Evolutionary conservation across 2,329 filamentous ascomycete species (phyloP).

Genomic region (Erysiphe pulchra): DNA sequence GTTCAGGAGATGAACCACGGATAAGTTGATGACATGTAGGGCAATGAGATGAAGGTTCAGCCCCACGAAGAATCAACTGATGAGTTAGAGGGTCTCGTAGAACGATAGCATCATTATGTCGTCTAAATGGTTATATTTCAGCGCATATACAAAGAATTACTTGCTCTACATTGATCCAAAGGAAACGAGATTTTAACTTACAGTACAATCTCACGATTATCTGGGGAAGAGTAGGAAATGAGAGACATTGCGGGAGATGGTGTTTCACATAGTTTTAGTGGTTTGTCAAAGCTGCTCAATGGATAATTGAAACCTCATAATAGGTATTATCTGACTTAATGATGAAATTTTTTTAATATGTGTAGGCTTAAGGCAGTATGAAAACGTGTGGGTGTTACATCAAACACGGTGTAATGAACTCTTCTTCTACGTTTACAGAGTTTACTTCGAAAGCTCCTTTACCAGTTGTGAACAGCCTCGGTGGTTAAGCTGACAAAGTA

Average conservation of each 20-base stretch:
- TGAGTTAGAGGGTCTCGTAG: slow-evolving; percentile 68
- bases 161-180: not conserved
- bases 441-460: too few species aligned
- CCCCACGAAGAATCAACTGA: slow-evolving; percentile 56
- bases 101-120: slow-evolving; percentile 78
- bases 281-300: too few species aligned
- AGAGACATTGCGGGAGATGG: slow-evolving; percentile 27
- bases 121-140: slow-evolving; percentile 24
- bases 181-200: slow-evolving; percentile 26
- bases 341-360: too few species aligned
- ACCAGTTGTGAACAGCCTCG: too few species aligned
- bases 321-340: too few species aligned
- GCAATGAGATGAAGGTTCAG: slow-evolving; percentile 35
- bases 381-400: too few species aligned
- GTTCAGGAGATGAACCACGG: slow-evolving; percentile 22
- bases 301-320: too few species aligned
- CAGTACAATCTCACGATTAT: slow-evolving; percentile 59
- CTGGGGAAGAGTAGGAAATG: slow-evolving; percentile 48
- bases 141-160: slow-evolving; percentile 4
- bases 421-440: too few species aligned
- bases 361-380: too few species aligned
- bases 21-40: slow-evolving; percentile 22
- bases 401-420: too few species aligned
- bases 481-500: too few species aligned
- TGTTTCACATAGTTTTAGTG: not conserved